Percentiles rank a stretch among this genome's conserved stretches.
Conservation (phyloP, 148 eudicot genomes). For the Silene uniflora region DNA sequence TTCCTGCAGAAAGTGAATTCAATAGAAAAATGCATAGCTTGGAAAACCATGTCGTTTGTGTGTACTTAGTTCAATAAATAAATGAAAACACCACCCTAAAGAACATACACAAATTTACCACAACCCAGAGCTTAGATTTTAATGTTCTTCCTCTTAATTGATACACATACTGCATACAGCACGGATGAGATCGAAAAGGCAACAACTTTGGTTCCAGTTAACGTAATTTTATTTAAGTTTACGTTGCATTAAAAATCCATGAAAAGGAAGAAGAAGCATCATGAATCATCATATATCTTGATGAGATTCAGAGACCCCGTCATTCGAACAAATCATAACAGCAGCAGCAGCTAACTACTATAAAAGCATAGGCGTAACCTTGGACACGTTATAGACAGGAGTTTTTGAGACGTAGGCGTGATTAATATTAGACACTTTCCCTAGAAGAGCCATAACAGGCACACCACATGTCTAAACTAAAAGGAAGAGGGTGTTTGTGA, state of each 20-base stretch:
- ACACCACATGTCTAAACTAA: no score
- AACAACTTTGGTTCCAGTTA: slow-evolving; percentile 14
- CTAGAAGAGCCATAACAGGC: no score
- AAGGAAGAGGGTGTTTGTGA: no score
- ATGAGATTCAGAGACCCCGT: slow-evolving; percentile 20
- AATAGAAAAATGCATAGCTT: slow-evolving; percentile 10
- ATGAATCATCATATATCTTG: slow-evolving; percentile 17
- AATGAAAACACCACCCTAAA: slow-evolving; percentile 23
- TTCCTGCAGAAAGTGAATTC: slow-evolving; percentile 16
- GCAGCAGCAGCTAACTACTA: slow-evolving; percentile 14
- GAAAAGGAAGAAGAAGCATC: slow-evolving; percentile 18
- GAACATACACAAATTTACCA: slow-evolving; percentile 27
- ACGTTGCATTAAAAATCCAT: slow-evolving; percentile 9
- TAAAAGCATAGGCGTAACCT: no score
- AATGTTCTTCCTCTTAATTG: neutral
- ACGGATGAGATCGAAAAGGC: neutral
- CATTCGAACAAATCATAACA: slow-evolving; percentile 26
- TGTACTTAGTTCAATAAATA: slow-evolving; percentile 18
- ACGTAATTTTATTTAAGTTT: slow-evolving; percentile 3
- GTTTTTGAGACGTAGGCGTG: no score
- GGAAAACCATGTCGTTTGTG: neutral
- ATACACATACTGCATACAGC: no score
- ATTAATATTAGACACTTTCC: no score
- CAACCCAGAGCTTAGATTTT: slow-evolving; percentile 31
- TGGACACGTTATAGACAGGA: no score